Evolutionary conservation across 805 yeast species (phyloP), one percentile per base, ranked within the genome.

Genomic region (Kodamaea leandrae): DNA sequence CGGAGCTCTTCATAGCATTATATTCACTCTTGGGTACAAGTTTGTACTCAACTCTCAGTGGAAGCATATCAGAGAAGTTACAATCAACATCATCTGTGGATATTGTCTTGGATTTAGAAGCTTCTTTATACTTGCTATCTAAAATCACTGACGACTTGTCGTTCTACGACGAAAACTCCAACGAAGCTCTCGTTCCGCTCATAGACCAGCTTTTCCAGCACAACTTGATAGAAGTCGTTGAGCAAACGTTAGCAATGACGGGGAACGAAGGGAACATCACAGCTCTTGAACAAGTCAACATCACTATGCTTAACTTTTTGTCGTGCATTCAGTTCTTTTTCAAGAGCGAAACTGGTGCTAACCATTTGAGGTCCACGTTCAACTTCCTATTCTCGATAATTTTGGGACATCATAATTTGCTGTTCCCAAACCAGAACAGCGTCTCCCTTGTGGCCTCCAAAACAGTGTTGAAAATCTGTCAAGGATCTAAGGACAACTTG

Each of bases 1-100:
- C 83, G 1, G 98, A 93, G 50, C 69, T 90, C 27, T 77, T 86
- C 48, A 93, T 88, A 41, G 68, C 78, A 0, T 61, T 83, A 1
- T 86, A 83, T 65, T 77, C 88, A 1, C 66, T 86, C 4, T 68
- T 87, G 26, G 86, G 85, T 27, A 41, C 20, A 0, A 63, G 71
- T 1, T 58, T 86, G 26, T 77, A 76, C 47, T 63, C 66, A 4
- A 67, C 61, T 15, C 57, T 86, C 20, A 50, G 66, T 1, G 50
- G 54, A 6, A 66, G 65, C 24, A 58, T 77, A 2, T 43, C 60
- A 4, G 42, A 50, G 1, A 55, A 57, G 24, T 38, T 63, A 9
- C 21, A 17, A 10, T 6, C 7, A 17, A 4, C 21, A 30, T 13
- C 33, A 30, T 16, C 5, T 7, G 21, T 9, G 10, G 14, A 12